Base-by-base conservation (phyloP, 129 eudicot genomes). In the Calendula officinalis region DNA sequence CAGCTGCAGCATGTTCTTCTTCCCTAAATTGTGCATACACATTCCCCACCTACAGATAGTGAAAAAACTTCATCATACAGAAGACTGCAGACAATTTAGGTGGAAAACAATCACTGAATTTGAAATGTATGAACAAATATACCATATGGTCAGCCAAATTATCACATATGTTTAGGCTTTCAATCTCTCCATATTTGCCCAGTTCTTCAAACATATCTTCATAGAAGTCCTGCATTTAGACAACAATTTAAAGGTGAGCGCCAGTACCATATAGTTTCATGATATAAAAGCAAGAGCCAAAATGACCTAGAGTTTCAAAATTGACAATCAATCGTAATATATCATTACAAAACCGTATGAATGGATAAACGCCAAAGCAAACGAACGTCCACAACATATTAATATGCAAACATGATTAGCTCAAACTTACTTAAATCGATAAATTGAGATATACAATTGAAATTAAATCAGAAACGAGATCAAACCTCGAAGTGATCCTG, bases 101-200 rank as follows among this genome's bases (percentile, higher is more conserved):
- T 30, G 7, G 13, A 61, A 82, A 43, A 30, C 11, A 41, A 45
- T 4, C 7, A 35, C 44, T 44, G 5, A 46, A 37, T 4, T 41
- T 42, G 49, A n/a, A 15, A 9, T 11, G 17, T 12, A 9, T 14
- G 54, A 42, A 53, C 39, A 48, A 15, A n/a, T 7, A 51, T 83
- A 87, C 96, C 98, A 92, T 92, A 84, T 92, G 98, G 47, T 92
- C 98, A 56, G 98, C 98, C 74, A 92, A 61, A 73, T 92, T 92
- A 67, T 92, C 98, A 77, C 98, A 92, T 27, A 92, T 85, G 72
- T 92, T 92, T 51, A 92, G 79, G 79, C 94, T 88, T 81, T 92
- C 95, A 75, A 92, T 79, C 69, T 92, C 98, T 42, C 98, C 98
- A 66, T 92, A 92, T 73, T 92, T 92, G 73, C 89, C 85, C 43